These are phyloP conservation scores for Protomyces gravidus DNA, from an alignment of 1,139 yeast genomes.

Conservation along the genomic window DNA sequence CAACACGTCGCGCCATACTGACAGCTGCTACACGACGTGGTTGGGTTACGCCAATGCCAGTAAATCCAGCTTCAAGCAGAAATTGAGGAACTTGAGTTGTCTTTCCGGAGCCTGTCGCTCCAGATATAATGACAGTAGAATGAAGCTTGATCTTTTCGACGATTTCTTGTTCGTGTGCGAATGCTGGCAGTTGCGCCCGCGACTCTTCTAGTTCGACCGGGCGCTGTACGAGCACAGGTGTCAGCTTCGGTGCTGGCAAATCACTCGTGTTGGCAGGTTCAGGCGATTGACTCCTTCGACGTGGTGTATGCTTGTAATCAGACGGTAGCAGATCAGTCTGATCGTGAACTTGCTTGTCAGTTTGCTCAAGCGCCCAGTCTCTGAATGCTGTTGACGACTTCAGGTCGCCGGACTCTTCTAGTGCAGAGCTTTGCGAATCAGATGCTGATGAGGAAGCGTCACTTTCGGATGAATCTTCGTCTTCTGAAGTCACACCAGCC, in stretches of 20 bases:
- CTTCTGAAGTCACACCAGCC: conserved; percentile 17
- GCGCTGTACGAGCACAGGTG: conserved; percentile 64
- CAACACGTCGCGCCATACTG: conserved; percentile 90
- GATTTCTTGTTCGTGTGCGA: conserved; percentile 81
- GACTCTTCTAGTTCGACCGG: conserved; percentile 59
- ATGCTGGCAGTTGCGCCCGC: conserved; percentile 77
- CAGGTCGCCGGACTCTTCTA: conserved; percentile 31
- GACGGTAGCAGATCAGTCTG: background rate
- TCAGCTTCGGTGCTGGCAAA: conserved; percentile 56
- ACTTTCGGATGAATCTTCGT: conserved; percentile 24
- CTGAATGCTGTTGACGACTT: conserved; percentile 42
- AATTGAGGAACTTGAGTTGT: conserved; percentile 97
- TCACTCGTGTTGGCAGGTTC: conserved; percentile 59
- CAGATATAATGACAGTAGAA: conserved; percentile 86
- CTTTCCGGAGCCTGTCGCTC: conserved; percentile 98
- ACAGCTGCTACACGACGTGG: conserved; percentile 99
- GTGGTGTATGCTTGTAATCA: conserved; percentile 35
- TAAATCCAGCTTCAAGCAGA: conserved; percentile 83
- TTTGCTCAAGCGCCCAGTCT: conserved; percentile 52
- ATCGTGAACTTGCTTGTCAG: conserved; percentile 4
- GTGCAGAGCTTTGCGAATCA: background rate
- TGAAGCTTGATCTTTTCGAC: conserved; percentile 96
- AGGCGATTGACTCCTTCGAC: conserved; percentile 53
- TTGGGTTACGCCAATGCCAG: conserved; percentile 86
- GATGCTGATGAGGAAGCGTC: conserved; percentile 6